Base-by-base conservation (phyloP, 306 rosid genomes). In the Herpetospermum pedunculosum region DNA sequence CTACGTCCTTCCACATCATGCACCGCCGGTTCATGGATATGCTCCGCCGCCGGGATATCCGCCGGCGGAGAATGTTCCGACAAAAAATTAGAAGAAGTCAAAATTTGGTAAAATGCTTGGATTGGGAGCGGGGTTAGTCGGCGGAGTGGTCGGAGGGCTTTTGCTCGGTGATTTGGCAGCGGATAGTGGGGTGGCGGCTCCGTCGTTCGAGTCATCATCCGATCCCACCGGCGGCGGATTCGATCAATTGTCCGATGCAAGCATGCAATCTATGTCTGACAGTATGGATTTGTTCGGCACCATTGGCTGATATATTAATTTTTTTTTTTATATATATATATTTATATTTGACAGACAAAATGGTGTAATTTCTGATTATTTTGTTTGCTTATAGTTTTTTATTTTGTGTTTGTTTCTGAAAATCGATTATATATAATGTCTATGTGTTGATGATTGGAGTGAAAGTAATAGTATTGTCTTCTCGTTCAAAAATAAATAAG, bases 111-210 rank as follows among this genome's bases (percentile, higher is more conserved):
- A 59, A 13, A 55, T 55, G 38, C 77, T 88, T 86, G 96, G 92
- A 0, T 21, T 90, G 72, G 92, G 98, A 41, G 96, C 91, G 8
- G 98, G 98, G 25, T 69, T 92, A 84, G 47, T 85, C 5, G 98
- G 98, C 2, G 98, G 97, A 49, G 75, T 81, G 8, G 67, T 89
- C 10, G 96, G 98, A 32, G 92, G 98, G 54, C n/a, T 88, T 72
- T 50, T 92, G 74, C 82, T 92, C 6, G 98, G 96, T 8, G 95
- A 92, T 48, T 65, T 90, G 86, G 80, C 82, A 4, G 87, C 94
- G 26, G 92, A 88, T 6, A 12, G 13, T 64, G 88, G 40, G 18
- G n/a, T 21, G 19, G 37, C 10, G 3, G 12, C 19, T 0, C 40
- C 21, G 10, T 58, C 67, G 21, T 58, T 58, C 0, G 67, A 28